phyloP scores from a whole-genome alignment of 768 basidiomycete genomes.

The Mrakia hoshinonis region DNA sequence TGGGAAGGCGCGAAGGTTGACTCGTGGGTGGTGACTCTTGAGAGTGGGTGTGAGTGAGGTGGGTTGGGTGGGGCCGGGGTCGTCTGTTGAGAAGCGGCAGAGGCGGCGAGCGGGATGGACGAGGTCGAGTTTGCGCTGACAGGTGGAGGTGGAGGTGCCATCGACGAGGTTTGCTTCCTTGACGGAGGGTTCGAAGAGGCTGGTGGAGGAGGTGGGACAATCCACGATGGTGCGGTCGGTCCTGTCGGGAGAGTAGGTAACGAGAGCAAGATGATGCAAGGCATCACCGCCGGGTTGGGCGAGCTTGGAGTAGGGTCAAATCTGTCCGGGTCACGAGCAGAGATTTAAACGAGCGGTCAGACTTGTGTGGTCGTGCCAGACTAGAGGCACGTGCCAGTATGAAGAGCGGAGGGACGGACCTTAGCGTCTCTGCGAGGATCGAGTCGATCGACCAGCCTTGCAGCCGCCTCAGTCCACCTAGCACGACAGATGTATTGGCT shows the following conservation, averaged over 20 bases:
- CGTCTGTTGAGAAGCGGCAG: neutral
- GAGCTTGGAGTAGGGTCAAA: conserved; percentile 1
- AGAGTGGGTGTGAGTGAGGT: neutral
- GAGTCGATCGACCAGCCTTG: conserved; percentile 3
- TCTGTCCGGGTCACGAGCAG: no score
- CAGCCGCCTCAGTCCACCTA: conserved; percentile 9
- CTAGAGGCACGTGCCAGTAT: neutral
- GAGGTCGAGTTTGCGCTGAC: neutral
- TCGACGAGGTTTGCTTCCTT: neutral
- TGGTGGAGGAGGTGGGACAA: neutral
- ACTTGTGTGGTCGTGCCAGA: neutral
- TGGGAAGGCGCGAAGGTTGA: neutral
- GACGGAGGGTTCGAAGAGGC: neutral
- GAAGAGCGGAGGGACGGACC: neutral
- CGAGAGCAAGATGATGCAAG: conserved; percentile 5
- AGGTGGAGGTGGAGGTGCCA: neutral
- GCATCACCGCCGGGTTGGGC: conserved; percentile 3
- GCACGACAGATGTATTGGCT: neutral
- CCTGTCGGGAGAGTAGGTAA: neutral
- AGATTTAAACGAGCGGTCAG: no score
- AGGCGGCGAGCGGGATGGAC: neutral
- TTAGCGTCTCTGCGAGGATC: neutral
- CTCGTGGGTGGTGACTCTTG: neutral
- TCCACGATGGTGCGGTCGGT: neutral
- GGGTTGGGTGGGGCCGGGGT: neutral